Conservation (phyloP, 192 early-diverging fungal genomes). For the Gonapodya sp. region DNA sequence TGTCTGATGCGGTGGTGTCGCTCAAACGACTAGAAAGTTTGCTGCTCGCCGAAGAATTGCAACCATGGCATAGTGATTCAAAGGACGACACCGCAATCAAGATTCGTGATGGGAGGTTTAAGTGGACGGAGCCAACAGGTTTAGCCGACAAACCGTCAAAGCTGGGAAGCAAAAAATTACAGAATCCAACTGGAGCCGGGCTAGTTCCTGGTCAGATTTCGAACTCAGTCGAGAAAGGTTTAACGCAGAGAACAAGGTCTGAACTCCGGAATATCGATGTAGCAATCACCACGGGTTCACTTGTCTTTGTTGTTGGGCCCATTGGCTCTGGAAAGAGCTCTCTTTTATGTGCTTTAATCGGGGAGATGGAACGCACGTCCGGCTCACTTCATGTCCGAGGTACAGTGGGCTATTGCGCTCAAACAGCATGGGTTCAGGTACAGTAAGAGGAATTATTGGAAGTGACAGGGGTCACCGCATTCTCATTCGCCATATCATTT, state of each 20-base stretch:
- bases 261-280: constrained; percentile 36
- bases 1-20: background rate
- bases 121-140: background rate
- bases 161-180: no score
- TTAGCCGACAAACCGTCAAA: background rate
- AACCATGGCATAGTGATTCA: background rate
- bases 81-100: background rate
- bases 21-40: background rate
- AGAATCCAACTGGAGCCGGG: no score
- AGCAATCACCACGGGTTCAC: constrained; percentile 33
- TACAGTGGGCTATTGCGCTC: constrained; percentile 63
- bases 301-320: constrained; percentile 72
- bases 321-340: constrained; percentile 81
- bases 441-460: no score
- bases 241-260: background rate
- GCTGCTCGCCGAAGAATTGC: background rate
- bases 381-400: background rate
- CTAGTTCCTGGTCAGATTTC: background rate
- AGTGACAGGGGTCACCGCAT: no score
- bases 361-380: constrained; percentile 45
- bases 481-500: no score
- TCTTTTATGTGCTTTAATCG: constrained; percentile 70
- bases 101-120: background rate
- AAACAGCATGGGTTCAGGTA: constrained; percentile 76
- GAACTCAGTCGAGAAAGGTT: background rate